Conservation (phyloP, 306 rosid genomes). For the Morella rubra region DNA sequence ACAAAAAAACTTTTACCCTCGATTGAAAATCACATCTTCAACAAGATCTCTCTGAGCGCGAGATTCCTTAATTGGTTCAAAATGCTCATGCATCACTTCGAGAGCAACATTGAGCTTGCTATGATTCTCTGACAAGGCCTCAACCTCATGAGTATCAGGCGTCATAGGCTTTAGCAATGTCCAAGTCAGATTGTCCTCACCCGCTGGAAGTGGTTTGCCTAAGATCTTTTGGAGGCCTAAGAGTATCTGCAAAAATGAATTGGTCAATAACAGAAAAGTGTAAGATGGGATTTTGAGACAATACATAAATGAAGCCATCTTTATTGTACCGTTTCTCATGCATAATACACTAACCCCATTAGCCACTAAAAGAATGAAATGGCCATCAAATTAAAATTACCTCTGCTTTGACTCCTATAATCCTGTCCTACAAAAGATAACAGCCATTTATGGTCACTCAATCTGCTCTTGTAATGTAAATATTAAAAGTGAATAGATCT, state of each 20-base stretch:
- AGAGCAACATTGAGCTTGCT: slow-evolving; percentile 80
- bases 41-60: slow-evolving; percentile 53
- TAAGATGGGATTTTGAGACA: background rate
- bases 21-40: slow-evolving; percentile 69
- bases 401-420: background rate
- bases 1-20: slow-evolving; percentile 49
- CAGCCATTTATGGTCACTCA: background rate
- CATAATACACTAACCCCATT: background rate
- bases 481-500: background rate
- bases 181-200: slow-evolving; percentile 66
- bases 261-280: slow-evolving; percentile 3
- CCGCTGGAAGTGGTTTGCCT: slow-evolving; percentile 53
- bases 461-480: background rate
- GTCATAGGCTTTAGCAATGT: slow-evolving; percentile 49
- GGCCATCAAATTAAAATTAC: background rate
- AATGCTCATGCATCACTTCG: slow-evolving; percentile 82
- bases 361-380: background rate
- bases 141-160: slow-evolving; percentile 29
- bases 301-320: background rate
- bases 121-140: slow-evolving; percentile 44
- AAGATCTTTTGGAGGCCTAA: slow-evolving; percentile 47
- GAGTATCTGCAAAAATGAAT: slow-evolving; percentile 55
- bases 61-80: slow-evolving; percentile 75
- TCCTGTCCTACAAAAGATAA: background rate
- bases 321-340: too few species aligned